Base-by-base conservation (phyloP, 805 yeast species). In the Sugiyamaella marilandica region DNA sequence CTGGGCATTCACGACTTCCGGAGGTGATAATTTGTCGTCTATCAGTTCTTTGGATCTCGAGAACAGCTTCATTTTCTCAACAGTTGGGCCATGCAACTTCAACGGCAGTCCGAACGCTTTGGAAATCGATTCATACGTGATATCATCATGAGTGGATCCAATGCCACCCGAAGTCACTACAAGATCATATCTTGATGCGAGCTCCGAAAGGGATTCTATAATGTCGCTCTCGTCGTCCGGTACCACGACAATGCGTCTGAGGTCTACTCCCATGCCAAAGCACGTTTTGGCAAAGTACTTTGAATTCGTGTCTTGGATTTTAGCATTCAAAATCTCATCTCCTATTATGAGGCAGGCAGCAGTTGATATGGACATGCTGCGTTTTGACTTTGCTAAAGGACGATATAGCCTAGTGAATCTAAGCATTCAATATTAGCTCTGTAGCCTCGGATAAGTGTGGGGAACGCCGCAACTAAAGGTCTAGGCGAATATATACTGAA, bases 91-190 rank as follows among this genome's bases (percentile, higher is more conserved):
- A 65, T 89, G 84, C 14, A 83, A 64, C 43, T 65, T 67, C 53
- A 82, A 66, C 0, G 77, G 76, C 7, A 85, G 63, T 1, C 67
- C 67, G 57, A 74, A 88, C 7, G 86, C 85, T 58, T 76, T 77
- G 1, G 92, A 87, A n/a, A 89, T 60, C 35, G 87, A 74, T 49
- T 80, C 81, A 66, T 89, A 89, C 0, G 96, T 88, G 55, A 89
- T 84, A 65, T 89, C 97, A 64, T 89, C 96, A 61, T 88, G 95
- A 0, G 96, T 89, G 3, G 95, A 87, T 0, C 97, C 97, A 54
- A 89, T 87, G 18, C 76, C 84, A 32, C 87, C 85, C 51, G 85
- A 76, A 0, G 95, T 87, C 19, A 86, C 78, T 7, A 86, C 76
- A 43, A 87, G 76, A 62, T 85, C 89, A 59, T 81, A 83, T n/a